Evolutionary conservation across 2,329 filamentous ascomycete species (phyloP).

Genomic region (Aspergillus candidus): DNA sequence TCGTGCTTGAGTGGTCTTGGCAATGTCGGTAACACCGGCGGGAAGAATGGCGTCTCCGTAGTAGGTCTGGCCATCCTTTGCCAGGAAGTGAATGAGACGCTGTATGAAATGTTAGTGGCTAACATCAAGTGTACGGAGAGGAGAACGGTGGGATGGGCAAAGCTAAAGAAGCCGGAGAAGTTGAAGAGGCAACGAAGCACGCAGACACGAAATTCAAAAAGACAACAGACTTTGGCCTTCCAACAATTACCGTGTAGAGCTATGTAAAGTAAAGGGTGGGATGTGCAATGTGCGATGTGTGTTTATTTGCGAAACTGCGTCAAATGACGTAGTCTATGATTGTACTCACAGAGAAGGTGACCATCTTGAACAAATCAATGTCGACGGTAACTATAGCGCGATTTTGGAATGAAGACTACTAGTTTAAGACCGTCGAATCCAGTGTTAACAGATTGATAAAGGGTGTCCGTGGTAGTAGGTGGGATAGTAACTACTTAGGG

Average conservation of each 20-base stretch:
- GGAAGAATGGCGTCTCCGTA: constrained; percentile 71
- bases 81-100: constrained; percentile 68
- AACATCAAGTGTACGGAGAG: constrained; percentile 1
- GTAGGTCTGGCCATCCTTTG: constrained; percentile 62
- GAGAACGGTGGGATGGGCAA: not conserved
- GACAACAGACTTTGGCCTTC: not conserved
- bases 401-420: too few relatives aligned
- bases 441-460: too few relatives aligned
- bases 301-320: too few relatives aligned
- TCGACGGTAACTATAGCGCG: not conserved
- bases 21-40: constrained; percentile 53
- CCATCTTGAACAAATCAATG: constrained; percentile 25
- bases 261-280: too few relatives aligned
- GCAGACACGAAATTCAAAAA: not conserved
- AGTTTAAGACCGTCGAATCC: too few relatives aligned
- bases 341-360: constrained; percentile 44
- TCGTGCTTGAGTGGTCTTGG: constrained; percentile 54
- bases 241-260: too few relatives aligned
- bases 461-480: too few relatives aligned
- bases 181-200: too few relatives aligned
- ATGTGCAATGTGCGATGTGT: too few relatives aligned
- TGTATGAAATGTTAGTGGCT: constrained; percentile 28
- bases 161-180: too few relatives aligned
- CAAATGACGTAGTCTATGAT: too few relatives aligned
- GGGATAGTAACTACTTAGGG: too few relatives aligned